Evolutionary conservation across 805 yeast genomes (phyloP).

Genomic region (Zygoascus biomembranicola): DNA sequence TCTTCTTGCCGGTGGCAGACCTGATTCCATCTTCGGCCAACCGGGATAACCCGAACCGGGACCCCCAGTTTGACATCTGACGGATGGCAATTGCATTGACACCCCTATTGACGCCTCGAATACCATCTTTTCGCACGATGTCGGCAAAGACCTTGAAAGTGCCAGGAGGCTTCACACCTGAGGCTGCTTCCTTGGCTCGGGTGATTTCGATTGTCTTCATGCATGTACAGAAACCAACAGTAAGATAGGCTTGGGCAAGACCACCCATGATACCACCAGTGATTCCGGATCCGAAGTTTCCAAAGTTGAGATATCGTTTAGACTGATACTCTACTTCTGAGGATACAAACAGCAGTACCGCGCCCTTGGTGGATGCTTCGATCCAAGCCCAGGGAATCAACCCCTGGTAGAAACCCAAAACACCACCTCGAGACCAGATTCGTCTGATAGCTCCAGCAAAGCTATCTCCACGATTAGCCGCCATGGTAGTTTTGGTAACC

Average conservation of each 20-base stretch:
- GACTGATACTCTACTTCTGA: conserved; percentile 83
- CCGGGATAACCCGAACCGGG: conserved; percentile 88
- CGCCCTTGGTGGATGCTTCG: conserved; percentile 98
- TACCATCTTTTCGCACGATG: conserved; percentile 78
- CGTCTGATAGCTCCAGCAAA: conserved; percentile 59
- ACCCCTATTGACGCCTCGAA: conserved; percentile 92
- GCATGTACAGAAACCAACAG: conserved; percentile 97
- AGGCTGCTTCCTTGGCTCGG: conserved; percentile 63
- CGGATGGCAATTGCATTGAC: conserved; percentile 98
- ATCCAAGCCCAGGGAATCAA: conserved; percentile 99
- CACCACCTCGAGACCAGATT: conserved; percentile 92
- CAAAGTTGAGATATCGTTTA: conserved; percentile 45
- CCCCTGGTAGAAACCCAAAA: conserved; percentile 91
- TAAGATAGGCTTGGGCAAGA: conserved; percentile 88
- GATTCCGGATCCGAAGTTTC: conserved; percentile 77
- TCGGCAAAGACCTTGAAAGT: conserved; percentile 82
- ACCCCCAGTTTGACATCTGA: conserved; percentile 99
- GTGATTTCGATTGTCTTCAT: conserved; percentile 99
- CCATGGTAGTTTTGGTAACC: conserved; percentile 96
- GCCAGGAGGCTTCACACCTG: conserved; percentile 64
- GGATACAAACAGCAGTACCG: conserved; percentile 84
- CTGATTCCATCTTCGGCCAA: conserved; percentile 83
- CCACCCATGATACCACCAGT: conserved; percentile 96
- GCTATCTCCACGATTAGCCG: conserved; percentile 77
- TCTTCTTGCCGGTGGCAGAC: conserved; percentile 48